Conservation (phyloP, 164 flowering plant genomes). For the Magnolia sinica region DNA sequence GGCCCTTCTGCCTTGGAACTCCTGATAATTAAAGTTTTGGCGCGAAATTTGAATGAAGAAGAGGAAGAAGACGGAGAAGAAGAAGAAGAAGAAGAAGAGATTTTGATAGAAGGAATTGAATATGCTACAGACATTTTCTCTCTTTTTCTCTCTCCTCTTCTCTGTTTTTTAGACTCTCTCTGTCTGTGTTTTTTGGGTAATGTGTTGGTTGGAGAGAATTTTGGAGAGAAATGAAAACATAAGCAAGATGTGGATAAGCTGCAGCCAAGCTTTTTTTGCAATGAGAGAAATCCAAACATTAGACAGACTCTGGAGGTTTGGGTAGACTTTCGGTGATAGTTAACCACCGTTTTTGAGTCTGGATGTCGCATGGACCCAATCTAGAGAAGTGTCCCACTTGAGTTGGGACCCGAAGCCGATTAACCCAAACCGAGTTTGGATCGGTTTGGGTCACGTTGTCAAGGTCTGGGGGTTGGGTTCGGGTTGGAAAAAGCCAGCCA, state of each 20-base stretch:
- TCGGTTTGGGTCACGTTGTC: too few species aligned
- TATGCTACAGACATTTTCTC: conserved; percentile 56
- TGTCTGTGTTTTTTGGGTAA: neutral
- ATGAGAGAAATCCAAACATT: neutral
- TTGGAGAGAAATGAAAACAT: conserved; percentile 13
- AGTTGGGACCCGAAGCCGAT: too few species aligned
- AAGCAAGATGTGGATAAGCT: conserved; percentile 50
- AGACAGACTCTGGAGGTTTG: neutral
- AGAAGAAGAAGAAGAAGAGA: conserved; percentile 34
- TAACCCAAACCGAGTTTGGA: too few species aligned
- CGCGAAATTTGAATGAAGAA: conserved; percentile 33
- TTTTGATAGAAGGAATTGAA: conserved; percentile 54
- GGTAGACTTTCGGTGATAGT: neutral
- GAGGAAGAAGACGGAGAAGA: conserved; percentile 39
- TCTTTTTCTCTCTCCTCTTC: conserved; percentile 1
- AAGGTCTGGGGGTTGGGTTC: too few species aligned
- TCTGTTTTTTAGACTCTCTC: neutral
- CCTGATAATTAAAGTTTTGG: conserved; percentile 40
- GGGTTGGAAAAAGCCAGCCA: too few species aligned
- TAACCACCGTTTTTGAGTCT: neutral
- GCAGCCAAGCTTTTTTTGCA: conserved; percentile 45
- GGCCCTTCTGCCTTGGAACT: conserved; percentile 86
- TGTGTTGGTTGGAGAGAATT: neutral
- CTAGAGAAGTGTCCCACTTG: too few species aligned
- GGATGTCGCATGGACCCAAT: too few species aligned